These are phyloP conservation scores for Tolypocladium ovalisporum DNA, from an alignment of 2,329 filamentous ascomycete species.

Conservation along the genomic window DNA sequence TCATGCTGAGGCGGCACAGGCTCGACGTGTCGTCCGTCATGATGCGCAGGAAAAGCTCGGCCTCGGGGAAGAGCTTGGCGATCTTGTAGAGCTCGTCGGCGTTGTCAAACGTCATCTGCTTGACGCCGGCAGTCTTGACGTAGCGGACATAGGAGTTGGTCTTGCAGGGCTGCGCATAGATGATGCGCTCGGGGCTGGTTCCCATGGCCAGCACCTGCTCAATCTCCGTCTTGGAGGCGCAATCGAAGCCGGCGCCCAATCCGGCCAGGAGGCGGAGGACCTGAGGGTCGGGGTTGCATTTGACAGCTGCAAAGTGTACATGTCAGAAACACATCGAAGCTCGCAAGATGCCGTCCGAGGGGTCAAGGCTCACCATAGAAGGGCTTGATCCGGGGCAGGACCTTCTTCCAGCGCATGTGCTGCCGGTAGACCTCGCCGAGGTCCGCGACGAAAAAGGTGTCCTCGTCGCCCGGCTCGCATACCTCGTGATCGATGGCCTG, in stretches of 20 bases:
- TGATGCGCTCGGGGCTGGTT: conserved; percentile 80
- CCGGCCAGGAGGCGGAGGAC: conserved; percentile 79
- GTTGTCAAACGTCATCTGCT: conserved; percentile 99
- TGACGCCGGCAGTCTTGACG: conserved; percentile 73
- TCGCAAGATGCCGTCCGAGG: not conserved
- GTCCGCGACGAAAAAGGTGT: conserved; percentile 97
- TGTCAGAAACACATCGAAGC: not conserved
- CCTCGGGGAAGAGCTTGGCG: conserved; percentile 78
- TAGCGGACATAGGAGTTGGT: conserved; percentile 96
- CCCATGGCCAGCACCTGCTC: conserved; percentile 80
- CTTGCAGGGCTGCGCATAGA: conserved; percentile 99
- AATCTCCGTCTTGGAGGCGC: conserved; percentile 94
- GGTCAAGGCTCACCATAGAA: conserved; percentile 65
- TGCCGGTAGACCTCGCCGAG: conserved; percentile 98
- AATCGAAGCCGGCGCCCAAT: conserved; percentile 93
- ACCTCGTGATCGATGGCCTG: conserved; percentile 74
- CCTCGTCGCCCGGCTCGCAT: conserved; percentile 88
- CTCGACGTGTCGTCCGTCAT: conserved; percentile 92
- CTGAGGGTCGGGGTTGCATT: conserved; percentile 92
- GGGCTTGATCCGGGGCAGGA: conserved; percentile 82
- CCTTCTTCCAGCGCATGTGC: conserved; percentile 95
- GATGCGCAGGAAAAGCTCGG: conserved; percentile 89
- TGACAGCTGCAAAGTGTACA: conserved; percentile 60
- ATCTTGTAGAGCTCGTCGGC: conserved; percentile 97
- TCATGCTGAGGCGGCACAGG: conserved; percentile 89